Evolutionary conservation across 2,329 filamentous ascomycete genomes (phyloP).

Genomic region (Verticillium tricorpus): DNA sequence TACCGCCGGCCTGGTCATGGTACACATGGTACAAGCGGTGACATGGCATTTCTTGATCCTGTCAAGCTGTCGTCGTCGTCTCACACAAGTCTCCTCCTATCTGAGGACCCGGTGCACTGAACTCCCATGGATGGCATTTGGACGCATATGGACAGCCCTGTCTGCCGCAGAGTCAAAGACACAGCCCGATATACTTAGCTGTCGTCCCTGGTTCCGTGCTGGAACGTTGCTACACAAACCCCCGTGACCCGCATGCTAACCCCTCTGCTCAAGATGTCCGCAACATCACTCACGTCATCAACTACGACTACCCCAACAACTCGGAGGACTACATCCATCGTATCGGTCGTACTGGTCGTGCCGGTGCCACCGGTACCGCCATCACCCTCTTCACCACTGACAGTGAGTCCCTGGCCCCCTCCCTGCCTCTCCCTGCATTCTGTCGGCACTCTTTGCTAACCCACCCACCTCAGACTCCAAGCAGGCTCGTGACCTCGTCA

Average conservation of each 20-base stretch:
- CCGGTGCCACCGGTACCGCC: slow-evolving; percentile 89
- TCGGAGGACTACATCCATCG: slow-evolving; percentile 98
- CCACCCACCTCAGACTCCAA: slow-evolving; percentile 62
- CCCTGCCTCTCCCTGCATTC: background rate
- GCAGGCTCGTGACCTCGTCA: slow-evolving; percentile 94
- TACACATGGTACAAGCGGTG: slow-evolving; percentile 67
- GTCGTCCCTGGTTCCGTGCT: slow-evolving; percentile 45
- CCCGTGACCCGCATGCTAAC: slow-evolving; percentile 68
- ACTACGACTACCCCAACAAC: slow-evolving; percentile 99
- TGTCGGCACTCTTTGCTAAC: background rate
- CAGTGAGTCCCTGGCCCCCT: slow-evolving; percentile 60
- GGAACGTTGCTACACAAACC: slow-evolving; percentile 55
- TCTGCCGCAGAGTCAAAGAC: slow-evolving; percentile 52
- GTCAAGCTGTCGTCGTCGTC: slow-evolving; percentile 54
- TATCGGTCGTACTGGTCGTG: slow-evolving; percentile 93
- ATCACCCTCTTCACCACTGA: slow-evolving; percentile 99
- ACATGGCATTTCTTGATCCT: slow-evolving; percentile 74
- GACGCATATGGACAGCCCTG: slow-evolving; percentile 57
- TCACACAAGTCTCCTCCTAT: slow-evolving; percentile 52
- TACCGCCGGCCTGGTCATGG: slow-evolving; percentile 42
- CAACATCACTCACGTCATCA: slow-evolving; percentile 99
- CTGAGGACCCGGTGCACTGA: slow-evolving; percentile 52
- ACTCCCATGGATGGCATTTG: slow-evolving; percentile 50
- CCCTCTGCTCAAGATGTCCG: slow-evolving; percentile 84
- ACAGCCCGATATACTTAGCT: slow-evolving; percentile 47